phyloP scores from a whole-genome alignment of 75 land plant species.

The Larix kaempferi region DNA sequence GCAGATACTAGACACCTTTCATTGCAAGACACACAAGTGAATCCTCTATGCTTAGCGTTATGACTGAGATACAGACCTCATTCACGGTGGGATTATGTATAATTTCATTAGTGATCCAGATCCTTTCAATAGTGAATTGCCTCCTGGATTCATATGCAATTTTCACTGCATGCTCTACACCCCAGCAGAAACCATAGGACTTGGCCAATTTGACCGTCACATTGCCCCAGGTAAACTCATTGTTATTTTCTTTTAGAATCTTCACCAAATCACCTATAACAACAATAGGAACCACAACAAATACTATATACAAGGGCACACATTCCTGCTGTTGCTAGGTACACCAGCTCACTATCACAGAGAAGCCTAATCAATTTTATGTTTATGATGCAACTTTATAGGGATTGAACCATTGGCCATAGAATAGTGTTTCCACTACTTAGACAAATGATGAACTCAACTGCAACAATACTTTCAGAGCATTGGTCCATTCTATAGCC shows the following conservation, averaged over 20 bases:
- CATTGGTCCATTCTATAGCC: no score
- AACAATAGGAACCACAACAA: background rate
- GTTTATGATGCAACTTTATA: no score
- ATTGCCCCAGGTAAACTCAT: slow-evolving; percentile 75
- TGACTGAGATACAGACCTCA: slow-evolving; percentile 37
- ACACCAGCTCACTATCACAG: no score
- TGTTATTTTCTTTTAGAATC: slow-evolving; percentile 80
- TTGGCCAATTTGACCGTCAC: slow-evolving; percentile 92
- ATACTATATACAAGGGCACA: no score
- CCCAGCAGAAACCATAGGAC: slow-evolving; percentile 96
- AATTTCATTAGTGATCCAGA: slow-evolving; percentile 96
- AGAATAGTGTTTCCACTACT: no score
- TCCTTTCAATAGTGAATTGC: slow-evolving; percentile 76
- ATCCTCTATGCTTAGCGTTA: background rate
- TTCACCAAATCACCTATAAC: slow-evolving; percentile 75
- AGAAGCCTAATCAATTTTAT: no score
- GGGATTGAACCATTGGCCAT: no score
- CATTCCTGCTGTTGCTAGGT: no score
- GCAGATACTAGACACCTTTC: background rate
- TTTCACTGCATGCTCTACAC: slow-evolving; percentile 91
- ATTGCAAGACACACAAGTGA: background rate
- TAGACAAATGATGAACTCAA: no score
- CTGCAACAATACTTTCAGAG: no score
- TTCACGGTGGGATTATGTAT: slow-evolving; percentile 97
- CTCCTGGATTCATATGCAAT: slow-evolving; percentile 94